Conservation (phyloP, 371 early-diverging fungal genomes). For the Circinella umbellata region DNA sequence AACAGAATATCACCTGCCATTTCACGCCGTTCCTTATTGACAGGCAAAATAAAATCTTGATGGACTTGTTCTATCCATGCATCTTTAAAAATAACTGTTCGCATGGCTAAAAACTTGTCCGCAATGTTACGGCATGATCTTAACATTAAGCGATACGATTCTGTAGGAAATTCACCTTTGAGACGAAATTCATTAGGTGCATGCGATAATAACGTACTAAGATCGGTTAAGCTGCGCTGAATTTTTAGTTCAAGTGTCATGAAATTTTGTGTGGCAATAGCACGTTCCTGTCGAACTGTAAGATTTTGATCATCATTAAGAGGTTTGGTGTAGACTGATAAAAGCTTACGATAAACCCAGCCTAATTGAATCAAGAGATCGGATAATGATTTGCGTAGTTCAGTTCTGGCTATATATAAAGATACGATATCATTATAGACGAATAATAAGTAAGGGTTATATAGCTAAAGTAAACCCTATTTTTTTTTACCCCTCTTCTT, state of each 20-base stretch:
- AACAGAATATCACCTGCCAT: constrained; percentile 77
- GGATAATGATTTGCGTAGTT: constrained; percentile 76
- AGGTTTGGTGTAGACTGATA: constrained; percentile 59
- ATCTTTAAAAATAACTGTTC: constrained; percentile 67
- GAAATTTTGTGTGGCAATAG: constrained; percentile 45
- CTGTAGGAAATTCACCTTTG: constrained; percentile 81
- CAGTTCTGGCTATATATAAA: constrained; percentile 67
- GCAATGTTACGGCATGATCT: constrained; percentile 75
- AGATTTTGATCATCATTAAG: constrained; percentile 13
- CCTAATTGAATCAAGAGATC: constrained; percentile 67
- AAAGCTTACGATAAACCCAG: constrained; percentile 74
- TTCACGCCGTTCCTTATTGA: constrained; percentile 62
- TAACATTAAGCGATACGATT: constrained; percentile 69
- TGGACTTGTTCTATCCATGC: constrained; percentile 61
- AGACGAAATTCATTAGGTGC: constrained; percentile 86
- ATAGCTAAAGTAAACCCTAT: neutral
- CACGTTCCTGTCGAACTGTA: neutral
- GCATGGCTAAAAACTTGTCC: constrained; percentile 75
- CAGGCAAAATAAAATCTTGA: constrained; percentile 60
- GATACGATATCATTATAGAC: neutral
- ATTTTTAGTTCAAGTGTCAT: constrained; percentile 75
- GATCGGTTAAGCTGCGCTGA: constrained; percentile 70
- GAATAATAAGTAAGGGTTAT: no score
- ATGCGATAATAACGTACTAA: constrained; percentile 65
- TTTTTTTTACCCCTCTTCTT: neutral